Evolutionary conservation across 169 alveolate species (phyloP).

Genomic region (Gregarina niphandrodes): DNA sequence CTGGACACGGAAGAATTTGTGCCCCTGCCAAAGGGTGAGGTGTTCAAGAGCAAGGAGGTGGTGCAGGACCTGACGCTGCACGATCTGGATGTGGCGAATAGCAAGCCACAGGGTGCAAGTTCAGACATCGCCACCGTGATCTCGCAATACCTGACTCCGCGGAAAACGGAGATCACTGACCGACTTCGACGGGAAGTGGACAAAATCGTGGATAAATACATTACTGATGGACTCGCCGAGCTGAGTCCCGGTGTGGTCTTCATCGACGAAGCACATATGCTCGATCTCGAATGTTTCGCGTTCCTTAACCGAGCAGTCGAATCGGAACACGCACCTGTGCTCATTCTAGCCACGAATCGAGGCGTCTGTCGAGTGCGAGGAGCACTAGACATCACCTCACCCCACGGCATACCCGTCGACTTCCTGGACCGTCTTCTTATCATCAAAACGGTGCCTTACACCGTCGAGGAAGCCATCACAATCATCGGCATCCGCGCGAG

Average conservation of each 20-base stretch:
- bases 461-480: constrained; percentile 51
- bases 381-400: constrained; percentile 80
- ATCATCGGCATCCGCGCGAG: constrained; percentile 60
- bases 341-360: constrained; percentile 91
- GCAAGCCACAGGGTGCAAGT: constrained; percentile 86
- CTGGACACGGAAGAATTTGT: constrained; percentile 84
- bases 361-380: constrained; percentile 75
- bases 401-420: constrained; percentile 98
- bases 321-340: constrained; percentile 89
- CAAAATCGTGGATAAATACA: constrained; percentile 87
- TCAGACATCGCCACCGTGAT: constrained; percentile 80
- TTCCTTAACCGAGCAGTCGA: constrained; percentile 90
- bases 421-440: constrained; percentile 89
- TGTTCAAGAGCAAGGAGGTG: constrained; percentile 94
- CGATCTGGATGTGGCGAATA: constrained; percentile 97
- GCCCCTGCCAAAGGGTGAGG: constrained; percentile 94
- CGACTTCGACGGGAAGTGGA: constrained; percentile 88
- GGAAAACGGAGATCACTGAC: constrained; percentile 97
- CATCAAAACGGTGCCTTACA: constrained; percentile 86
- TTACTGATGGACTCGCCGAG: constrained; percentile 85
- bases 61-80: constrained; percentile 95
- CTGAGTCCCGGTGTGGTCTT: constrained; percentile 96
- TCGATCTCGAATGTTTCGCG: constrained; percentile 95
- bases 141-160: constrained; percentile 81
- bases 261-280: constrained; percentile 98